Evolutionary conservation across 2,329 filamentous ascomycete genomes (phyloP), one percentile per base, ranked within the genome.

Genomic region (Coniochaeta sp.): DNA sequence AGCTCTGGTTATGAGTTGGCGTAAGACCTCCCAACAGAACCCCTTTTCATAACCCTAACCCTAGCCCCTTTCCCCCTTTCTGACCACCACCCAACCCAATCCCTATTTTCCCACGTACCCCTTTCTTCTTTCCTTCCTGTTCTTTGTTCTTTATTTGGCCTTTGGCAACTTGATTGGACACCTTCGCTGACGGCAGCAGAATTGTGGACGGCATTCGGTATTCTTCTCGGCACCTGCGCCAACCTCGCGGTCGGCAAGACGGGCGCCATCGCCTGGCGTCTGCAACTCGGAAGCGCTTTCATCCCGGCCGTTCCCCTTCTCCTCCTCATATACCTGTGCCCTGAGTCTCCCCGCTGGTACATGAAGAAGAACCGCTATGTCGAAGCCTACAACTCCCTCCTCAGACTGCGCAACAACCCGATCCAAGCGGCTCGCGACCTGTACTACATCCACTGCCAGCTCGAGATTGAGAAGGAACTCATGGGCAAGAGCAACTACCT

Each of bases 311-410:
- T 89, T 1, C 85, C 86, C 8, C 74, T 89, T 4, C 69, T 86
- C 10, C 17, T 84, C 0, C 72, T 76, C 12, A 75, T 88, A 28
- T 89, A 76, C 64, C 79, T 87, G 64, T 87, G 84, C 63, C 85
- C 85, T 0, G 85, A 88, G 66, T 87, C 83, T 1, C 85, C 86
- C 2, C 79, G 85, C 58, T 89, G 86, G 85, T 82, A 79, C 59
- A 82, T 89, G 70, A 87, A 87, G 69, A 87, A 87, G 67, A 77
- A 77, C 14, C 76, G 75, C 58, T 80, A 85, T 65, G 62, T 62
- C 3, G 73, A 83, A 55, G 86, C 86, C 1, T 87, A 81, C 69
- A 66, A 73, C 16, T 85, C 84, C 3, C 77, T 89, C 0, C 72
- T 79, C 16, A 75, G 75, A 8, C 77, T 89, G 5, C 79, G 86